Evolutionary conservation across 495 filamentous ascomycete species (phyloP), one percentile per base, ranked within the genome.

Genomic region (Daldinia concentrica): DNA sequence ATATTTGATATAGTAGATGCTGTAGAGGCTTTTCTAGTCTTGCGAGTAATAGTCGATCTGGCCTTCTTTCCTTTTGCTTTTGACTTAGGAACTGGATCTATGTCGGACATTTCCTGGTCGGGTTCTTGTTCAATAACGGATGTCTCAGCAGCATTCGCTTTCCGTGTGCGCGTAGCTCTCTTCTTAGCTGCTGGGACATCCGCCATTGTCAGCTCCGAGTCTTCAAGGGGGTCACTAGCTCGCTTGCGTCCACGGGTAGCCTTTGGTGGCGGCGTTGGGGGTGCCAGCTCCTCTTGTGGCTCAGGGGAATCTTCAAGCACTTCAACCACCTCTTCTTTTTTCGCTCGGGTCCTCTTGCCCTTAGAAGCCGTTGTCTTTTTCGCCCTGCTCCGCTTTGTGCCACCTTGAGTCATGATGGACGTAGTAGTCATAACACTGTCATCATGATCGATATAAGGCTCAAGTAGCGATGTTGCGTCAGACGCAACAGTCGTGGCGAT

Each of bases 371-470:
- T 66, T 9, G 76, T 84, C 73, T 88, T 90, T 64, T 86, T 86
- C 6, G 78, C 68, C 64, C 86, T 90, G 0, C 78, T 66, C 51
- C 71, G 76, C 66, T 86, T 88, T 62, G 85, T 89, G 3, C 79
- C 79, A 24, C 85, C 82, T 59, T 84, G 83, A 4, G 83, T 79
- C 72, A 85, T 85, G 62, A 87, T 86, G 1, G 87, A 88, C 4
- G 85, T 80, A 7, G 83, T 85, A 19, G 88, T 90, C 73, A 92
- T 79, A 52, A 90, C 83, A 72, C 88, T 94, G 60, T 93, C 89
- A 71, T 93, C 91, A 68, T 88, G 85, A 36, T 90, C 86, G 7
- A 76, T 77, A 14, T 55, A 22, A 14, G 74, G 58, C 11, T 77
- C 75, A 36, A 76, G 69, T 9, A 77, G 12, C 6, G 75, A 77